phyloP scores from a whole-genome alignment of 1,139 yeast species.

The Nadsonia starkeyi-henricii region DNA sequence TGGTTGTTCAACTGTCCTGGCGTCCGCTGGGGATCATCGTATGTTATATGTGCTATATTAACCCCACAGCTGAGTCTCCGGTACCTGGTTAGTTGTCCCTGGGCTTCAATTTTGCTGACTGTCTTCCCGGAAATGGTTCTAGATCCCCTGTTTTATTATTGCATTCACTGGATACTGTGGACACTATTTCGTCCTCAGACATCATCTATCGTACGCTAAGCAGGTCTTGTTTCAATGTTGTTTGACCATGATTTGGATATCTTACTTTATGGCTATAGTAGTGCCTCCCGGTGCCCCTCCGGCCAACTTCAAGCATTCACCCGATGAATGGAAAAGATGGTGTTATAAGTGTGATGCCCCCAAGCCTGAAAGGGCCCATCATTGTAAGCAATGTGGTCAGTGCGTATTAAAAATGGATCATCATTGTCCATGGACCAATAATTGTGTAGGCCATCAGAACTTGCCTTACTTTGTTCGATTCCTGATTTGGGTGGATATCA shows the following conservation, averaged over 20 bases:
- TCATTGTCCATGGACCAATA: constrained; percentile 79
- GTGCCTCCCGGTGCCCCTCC: constrained; percentile 46
- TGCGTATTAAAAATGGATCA: constrained; percentile 78
- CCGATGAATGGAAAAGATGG: constrained; percentile 40
- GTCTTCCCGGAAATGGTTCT: not conserved
- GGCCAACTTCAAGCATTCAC: constrained; percentile 24
- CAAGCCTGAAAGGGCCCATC: constrained; percentile 73
- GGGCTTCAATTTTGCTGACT: too few species aligned
- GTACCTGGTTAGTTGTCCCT: too few species aligned
- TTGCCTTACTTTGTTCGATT: constrained; percentile 77
- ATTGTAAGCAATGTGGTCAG: constrained; percentile 39
- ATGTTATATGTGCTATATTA: too few species aligned
- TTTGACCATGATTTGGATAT: constrained; percentile 52
- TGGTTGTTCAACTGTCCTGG: constrained; percentile 20
- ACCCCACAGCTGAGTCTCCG: too few species aligned
- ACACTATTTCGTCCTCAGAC: constrained; percentile 41
- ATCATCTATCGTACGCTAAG: constrained; percentile 27
- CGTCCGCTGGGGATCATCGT: constrained; percentile 19
- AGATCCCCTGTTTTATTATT: constrained; percentile 58
- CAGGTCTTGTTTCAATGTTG: constrained; percentile 39
- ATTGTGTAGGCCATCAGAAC: constrained; percentile 70
- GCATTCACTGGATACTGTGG: constrained; percentile 49
- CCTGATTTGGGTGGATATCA: constrained; percentile 47
- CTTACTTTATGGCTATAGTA: constrained; percentile 46
- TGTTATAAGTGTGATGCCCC: constrained; percentile 50